These are phyloP conservation scores for Mortierella antarctica DNA, from an alignment of 192 early-diverging fungal species.

Conservation along the genomic window DNA sequence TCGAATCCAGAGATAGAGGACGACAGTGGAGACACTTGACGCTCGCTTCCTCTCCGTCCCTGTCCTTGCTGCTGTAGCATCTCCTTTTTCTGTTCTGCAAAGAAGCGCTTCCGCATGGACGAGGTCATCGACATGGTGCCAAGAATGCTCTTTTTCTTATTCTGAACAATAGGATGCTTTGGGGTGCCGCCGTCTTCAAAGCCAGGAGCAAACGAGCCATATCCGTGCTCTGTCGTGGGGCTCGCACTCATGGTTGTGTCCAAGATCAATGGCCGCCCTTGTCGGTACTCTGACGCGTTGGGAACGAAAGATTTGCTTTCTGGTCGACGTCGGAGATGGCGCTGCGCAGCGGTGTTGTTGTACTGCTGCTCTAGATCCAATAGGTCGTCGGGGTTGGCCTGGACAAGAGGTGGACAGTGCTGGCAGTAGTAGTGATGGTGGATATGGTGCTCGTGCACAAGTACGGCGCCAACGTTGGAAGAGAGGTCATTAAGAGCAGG, in stretches of 20 bases:
- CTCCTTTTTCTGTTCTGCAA: conserved; percentile 48
- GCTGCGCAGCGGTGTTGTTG: not conserved
- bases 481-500: not conserved
- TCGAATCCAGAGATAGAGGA: conserved; percentile 2
- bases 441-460: conserved; percentile 42
- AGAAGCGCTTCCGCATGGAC: conserved; percentile 42
- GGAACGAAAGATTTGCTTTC: conserved; percentile 12
- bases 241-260: conserved; percentile 4
- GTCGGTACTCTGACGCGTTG: not conserved
- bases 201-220: not conserved
- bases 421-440: conserved; percentile 50
- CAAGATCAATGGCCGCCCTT: not conserved
- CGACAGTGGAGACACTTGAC: conserved; percentile 6
- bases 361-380: conserved; percentile 4
- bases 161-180: not conserved
- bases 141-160: conserved; percentile 35
- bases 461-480: conserved; percentile 1
- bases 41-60: not conserved
- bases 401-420: conserved; percentile 27
- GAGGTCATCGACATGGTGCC: conserved; percentile 48
- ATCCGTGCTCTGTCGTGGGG: conserved; percentile 1
- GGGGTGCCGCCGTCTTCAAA: conserved; percentile 9
- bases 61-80: conserved; percentile 9
- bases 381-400: conserved; percentile 2
- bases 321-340: conserved; percentile 7